Conservation (phyloP, 441 rosid species). For the Dalechampia spathulata region DNA sequence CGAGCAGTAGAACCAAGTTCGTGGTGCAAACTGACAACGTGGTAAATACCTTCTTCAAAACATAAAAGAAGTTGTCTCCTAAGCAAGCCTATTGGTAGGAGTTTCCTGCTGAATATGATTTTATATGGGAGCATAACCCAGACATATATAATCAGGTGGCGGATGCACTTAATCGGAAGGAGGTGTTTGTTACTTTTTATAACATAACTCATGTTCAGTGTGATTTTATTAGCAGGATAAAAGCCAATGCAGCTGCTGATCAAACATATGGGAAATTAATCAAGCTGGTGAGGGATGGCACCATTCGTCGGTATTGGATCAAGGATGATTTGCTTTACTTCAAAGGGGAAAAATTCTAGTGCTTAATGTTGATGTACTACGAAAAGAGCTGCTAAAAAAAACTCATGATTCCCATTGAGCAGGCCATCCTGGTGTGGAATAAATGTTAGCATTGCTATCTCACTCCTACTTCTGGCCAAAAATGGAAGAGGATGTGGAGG, state of each 20-base stretch:
- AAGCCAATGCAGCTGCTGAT: fast-evolving
- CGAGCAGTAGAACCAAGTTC: background rate
- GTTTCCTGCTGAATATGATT: background rate
- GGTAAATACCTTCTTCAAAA: too few relatives aligned
- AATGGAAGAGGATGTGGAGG: conserved; percentile 1
- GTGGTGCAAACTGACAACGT: background rate
- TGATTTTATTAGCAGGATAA: background rate
- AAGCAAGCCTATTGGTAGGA: background rate
- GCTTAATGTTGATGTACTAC: background rate
- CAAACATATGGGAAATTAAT: background rate
- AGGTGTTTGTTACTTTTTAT: background rate
- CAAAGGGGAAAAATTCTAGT: background rate
- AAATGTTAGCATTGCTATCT: background rate
- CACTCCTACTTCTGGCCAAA: background rate
- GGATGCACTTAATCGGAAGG: background rate
- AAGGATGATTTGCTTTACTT: too few relatives aligned
- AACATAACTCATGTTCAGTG: background rate
- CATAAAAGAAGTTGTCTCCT: too few relatives aligned
- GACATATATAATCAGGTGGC: background rate
- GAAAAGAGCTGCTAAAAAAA: background rate
- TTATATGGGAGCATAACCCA: background rate
- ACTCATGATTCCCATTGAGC: background rate
- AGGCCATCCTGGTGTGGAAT: background rate
- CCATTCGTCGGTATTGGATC: background rate
- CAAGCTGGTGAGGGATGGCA: background rate